These are phyloP conservation scores for Sphagnum fallax DNA, from an alignment of 228 moss, liverwort and hornwort species.

Conservation along the genomic window DNA sequence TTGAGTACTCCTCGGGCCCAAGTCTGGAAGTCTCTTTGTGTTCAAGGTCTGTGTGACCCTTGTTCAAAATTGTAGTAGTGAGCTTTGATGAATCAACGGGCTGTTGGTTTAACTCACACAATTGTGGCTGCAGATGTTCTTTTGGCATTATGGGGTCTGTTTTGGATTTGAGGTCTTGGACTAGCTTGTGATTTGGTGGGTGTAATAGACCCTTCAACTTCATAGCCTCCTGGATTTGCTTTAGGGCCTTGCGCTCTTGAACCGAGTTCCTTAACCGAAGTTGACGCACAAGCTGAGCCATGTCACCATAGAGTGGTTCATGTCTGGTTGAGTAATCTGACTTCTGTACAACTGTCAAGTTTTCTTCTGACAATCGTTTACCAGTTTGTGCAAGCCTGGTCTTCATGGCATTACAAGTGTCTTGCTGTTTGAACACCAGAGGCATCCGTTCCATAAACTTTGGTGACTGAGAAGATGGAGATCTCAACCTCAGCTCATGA, in stretches of 20 bases:
- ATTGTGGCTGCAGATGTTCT: constrained; percentile 5
- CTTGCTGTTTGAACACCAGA: constrained; percentile 13
- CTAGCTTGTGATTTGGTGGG: constrained; percentile 9
- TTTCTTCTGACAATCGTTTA: constrained; percentile 13
- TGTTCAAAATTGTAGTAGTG: background rate
- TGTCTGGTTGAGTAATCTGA: constrained; percentile 8
- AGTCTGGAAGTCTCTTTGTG: constrained; percentile 1
- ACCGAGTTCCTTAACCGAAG: constrained; percentile 18
- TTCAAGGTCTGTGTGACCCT: constrained; percentile 2
- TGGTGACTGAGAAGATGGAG: too few relatives aligned
- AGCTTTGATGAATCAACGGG: background rate
- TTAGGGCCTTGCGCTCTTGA: constrained; percentile 15
- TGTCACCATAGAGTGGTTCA: constrained; percentile 13
- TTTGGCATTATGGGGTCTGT: constrained; percentile 14
- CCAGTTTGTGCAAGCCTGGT: constrained; percentile 12
- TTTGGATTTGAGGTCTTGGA: background rate
- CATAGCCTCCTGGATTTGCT: constrained; percentile 23
- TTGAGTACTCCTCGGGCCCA: background rate
- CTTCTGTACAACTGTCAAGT: background rate
- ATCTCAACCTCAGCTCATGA: too few relatives aligned
- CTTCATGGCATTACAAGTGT: constrained; percentile 15
- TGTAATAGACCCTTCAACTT: constrained; percentile 22
- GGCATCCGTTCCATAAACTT: constrained; percentile 18
- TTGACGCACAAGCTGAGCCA: constrained; percentile 18
- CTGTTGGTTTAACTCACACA: constrained; percentile 11